Conservation (phyloP, 2,329 filamentous ascomycete genomes). For the Botrytis cinerea region DNA sequence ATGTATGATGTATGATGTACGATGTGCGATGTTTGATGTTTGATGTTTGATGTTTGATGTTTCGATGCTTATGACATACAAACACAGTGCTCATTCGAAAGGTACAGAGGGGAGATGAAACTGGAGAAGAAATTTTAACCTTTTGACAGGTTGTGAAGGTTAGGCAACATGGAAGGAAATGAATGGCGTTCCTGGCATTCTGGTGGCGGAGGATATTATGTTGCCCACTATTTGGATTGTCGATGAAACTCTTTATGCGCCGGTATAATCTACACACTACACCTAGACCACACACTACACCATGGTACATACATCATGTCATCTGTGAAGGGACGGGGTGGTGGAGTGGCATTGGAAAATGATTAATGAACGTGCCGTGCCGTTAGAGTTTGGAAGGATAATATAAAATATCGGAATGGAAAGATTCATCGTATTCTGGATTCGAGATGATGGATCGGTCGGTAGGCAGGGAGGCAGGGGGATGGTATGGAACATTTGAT, state of each 20-base stretch:
- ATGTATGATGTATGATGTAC: not conserved
- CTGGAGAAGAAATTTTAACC: not conserved
- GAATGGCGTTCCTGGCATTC: not conserved
- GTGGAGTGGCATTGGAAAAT: not conserved
- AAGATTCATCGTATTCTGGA: not conserved
- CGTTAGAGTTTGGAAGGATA: not conserved
- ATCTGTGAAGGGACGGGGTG: not conserved
- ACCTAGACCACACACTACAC: not conserved
- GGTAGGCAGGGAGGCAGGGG: not conserved
- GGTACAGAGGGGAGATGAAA: not conserved
- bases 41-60: not conserved
- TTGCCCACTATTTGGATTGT: slow-evolving; percentile 1
- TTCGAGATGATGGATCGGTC: not conserved
- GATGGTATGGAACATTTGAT: slow-evolving; percentile 8
- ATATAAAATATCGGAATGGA: not conserved
- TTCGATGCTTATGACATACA: not conserved
- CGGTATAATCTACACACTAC: not conserved
- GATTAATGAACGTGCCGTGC: not conserved
- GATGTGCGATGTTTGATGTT: not conserved
- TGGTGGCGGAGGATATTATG: slow-evolving; percentile 2
- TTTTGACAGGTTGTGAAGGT: not conserved
- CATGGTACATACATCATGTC: not conserved
- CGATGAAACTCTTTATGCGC: slow-evolving; percentile 23
- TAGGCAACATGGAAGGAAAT: not conserved
- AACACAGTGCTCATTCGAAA: not conserved